These are phyloP conservation scores for Stephanodiscus minutulus DNA, from an alignment of 108 stramenopile species.

Conservation along the genomic window DNA sequence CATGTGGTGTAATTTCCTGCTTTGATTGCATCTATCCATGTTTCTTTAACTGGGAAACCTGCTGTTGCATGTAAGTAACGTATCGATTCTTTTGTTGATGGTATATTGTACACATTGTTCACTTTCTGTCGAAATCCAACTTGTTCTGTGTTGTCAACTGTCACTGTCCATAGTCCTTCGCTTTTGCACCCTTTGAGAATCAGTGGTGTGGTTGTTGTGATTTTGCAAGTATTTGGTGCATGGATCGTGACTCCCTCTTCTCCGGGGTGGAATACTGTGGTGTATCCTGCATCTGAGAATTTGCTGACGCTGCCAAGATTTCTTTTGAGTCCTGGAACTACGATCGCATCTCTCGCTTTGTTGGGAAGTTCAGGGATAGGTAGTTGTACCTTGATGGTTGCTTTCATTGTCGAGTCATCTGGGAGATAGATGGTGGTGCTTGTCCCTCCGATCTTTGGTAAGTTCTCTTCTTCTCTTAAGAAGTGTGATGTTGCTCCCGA, in stretches of 20 bases:
- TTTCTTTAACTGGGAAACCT: slow-evolving; percentile 26
- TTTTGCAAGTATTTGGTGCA: neutral
- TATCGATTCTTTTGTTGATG: neutral
- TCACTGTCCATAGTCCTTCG: neutral
- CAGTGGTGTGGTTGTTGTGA: neutral
- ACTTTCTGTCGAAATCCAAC: neutral
- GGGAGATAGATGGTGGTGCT: neutral
- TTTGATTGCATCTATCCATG: slow-evolving; percentile 7
- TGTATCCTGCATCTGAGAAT: neutral
- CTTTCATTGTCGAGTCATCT: neutral
- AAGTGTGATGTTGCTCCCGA: neutral
- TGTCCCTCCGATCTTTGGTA: neutral
- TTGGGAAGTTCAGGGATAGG: neutral
- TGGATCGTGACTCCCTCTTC: neutral
- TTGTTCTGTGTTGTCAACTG: neutral
- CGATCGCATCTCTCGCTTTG: neutral
- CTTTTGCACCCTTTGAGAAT: slow-evolving; percentile 3
- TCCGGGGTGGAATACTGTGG: neutral
- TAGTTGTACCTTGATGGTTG: neutral
- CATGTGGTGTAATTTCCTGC: slow-evolving; percentile 17
- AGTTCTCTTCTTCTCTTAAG: neutral
- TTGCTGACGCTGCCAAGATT: neutral
- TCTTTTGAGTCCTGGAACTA: neutral
- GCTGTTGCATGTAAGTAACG: slow-evolving; percentile 25
- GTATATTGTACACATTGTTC: neutral